Evolutionary conservation across 768 basidiomycete genomes (phyloP).

Genomic region (Leccinellum luteum): DNA sequence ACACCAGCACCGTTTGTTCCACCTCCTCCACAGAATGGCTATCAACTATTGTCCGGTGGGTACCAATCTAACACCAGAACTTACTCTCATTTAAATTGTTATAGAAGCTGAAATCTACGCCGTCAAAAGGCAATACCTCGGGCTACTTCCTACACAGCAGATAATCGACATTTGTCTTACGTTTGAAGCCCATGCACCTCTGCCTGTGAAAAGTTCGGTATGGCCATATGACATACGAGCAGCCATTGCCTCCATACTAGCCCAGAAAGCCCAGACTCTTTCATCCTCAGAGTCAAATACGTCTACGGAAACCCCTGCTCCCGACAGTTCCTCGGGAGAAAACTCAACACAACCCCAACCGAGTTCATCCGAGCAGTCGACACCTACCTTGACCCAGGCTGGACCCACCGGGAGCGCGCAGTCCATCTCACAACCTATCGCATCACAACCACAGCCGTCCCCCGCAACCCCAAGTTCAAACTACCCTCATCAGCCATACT

Average conservation of each 20-base stretch:
- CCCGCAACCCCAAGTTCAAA: conserved; percentile 28
- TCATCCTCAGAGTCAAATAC: conserved; percentile 12
- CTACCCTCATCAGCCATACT: conserved; percentile 58
- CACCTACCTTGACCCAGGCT: conserved; percentile 25
- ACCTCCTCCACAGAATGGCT: conserved; percentile 36
- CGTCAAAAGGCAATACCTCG: conserved; percentile 71
- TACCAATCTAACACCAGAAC: conserved; percentile 13
- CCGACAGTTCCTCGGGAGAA: conserved; percentile 15
- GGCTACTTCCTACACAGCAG: conserved; percentile 62
- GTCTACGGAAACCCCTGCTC: conserved; percentile 10
- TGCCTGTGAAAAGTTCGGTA: conserved; percentile 60
- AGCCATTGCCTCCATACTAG: conserved; percentile 54
- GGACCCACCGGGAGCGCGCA: conserved; percentile 19
- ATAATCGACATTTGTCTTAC: conserved; percentile 78
- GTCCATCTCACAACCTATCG: conserved; percentile 17
- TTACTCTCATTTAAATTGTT: conserved; percentile 23
- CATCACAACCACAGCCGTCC: conserved; percentile 20
- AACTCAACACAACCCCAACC: conserved; percentile 14
- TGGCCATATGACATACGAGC: conserved; percentile 72
- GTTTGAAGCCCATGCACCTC: conserved; percentile 66
- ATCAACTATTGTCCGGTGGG: conserved; percentile 37
- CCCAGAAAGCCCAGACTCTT: conserved; percentile 22
- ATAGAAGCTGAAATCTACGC: conserved; percentile 47
- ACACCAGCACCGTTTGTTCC: conserved; percentile 37
- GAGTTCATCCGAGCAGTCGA: conserved; percentile 17